A percentile compares a stretch with the other conserved stretches of the same genome.
Conservation (phyloP, 495 filamentous ascomycete species). For the Penicillium maclennaniae region DNA sequence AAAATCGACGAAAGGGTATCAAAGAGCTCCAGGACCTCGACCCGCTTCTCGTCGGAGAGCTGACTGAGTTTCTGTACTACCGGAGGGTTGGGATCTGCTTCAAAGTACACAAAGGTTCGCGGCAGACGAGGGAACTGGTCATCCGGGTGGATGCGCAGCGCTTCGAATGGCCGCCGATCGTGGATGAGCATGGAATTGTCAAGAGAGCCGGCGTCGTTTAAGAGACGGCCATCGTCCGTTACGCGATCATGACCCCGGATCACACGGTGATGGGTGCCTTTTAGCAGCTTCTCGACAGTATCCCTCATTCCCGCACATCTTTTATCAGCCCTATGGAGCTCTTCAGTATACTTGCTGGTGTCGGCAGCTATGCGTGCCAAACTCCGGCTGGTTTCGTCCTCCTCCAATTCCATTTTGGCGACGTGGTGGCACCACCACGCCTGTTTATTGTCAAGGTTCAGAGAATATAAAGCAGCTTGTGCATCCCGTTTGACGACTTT, state of each 20-base stretch:
- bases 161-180: slow-evolving; percentile 61
- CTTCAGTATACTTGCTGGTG: slow-evolving; percentile 17
- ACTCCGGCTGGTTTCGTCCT: slow-evolving; percentile 24
- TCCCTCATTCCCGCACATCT: slow-evolving; percentile 16
- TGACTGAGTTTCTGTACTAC: slow-evolving; percentile 13
- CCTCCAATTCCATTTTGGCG: slow-evolving; percentile 21
- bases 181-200: slow-evolving; percentile 52
- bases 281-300: slow-evolving; percentile 1
- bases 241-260: slow-evolving; percentile 3
- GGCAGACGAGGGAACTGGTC: slow-evolving; percentile 54
- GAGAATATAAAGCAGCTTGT: not conserved
- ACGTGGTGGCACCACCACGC: slow-evolving; percentile 24
- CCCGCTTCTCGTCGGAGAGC: slow-evolving; percentile 7
- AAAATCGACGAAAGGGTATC: slow-evolving; percentile 25
- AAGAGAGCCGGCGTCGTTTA: slow-evolving; percentile 15
- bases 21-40: slow-evolving; percentile 18
- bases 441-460: slow-evolving; percentile 32
- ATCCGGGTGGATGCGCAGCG: slow-evolving; percentile 42
- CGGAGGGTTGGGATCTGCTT: slow-evolving; percentile 27
- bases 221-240: slow-evolving; percentile 25
- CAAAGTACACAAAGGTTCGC: slow-evolving; percentile 34
- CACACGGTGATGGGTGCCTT: slow-evolving; percentile 21
- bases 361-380: slow-evolving; percentile 34
- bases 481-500: not conserved
- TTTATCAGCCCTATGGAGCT: slow-evolving; percentile 30